Base-by-base conservation (phyloP, 108 stramenopile genomes). In the Halocafeteria seosinensis region DNA sequence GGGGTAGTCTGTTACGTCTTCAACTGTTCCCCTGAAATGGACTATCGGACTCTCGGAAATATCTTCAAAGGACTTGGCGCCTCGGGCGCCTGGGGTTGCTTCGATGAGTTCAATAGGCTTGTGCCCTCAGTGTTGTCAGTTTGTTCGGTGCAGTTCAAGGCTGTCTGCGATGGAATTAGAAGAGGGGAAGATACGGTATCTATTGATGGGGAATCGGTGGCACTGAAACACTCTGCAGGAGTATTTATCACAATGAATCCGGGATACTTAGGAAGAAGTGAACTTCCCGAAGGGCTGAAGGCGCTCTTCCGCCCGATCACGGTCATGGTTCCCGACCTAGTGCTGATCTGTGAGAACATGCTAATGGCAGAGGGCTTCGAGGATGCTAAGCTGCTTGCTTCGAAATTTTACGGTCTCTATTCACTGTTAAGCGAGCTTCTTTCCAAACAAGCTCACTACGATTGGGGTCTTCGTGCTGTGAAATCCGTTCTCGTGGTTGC, bases 1-100 rank as follows among this genome's bases (percentile, higher is more conserved):
- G 87, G 84, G 25, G 85, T 84, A 53, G 77, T 76, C 31, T 84
- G 84, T 57, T 85, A 86, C 65, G 84, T 88, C 21, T 85, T 85
- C 71, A 88, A 88, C 71, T 86, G 87, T 63, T 79, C 84, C 1
- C 84, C 84, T 11, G 82, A 84, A 57, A 79, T 78, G 76, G 82
- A 83, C 80, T 81, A 79, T 62, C 50, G 61, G 53, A 73, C 81
- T 9, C 60, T 84, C 0, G 84, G 80, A 11, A 80, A 80, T 57
- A 81, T 84, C 31, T 84, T 83, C 78, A 83, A 81, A 60, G 83
- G 84, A 9, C 55, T 83, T 28, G 80, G 81, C 13, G 79, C 80
- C 13, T 74, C 78, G 0, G 84, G 84, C 13, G 67, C 82, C 11
- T 84, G 84, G 84, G 80, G 81, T 12, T 83, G 82, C 74, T 82